Evolutionary conservation across 371 early-diverging fungal genomes (phyloP).

Genomic region (Mortierella sp.): DNA sequence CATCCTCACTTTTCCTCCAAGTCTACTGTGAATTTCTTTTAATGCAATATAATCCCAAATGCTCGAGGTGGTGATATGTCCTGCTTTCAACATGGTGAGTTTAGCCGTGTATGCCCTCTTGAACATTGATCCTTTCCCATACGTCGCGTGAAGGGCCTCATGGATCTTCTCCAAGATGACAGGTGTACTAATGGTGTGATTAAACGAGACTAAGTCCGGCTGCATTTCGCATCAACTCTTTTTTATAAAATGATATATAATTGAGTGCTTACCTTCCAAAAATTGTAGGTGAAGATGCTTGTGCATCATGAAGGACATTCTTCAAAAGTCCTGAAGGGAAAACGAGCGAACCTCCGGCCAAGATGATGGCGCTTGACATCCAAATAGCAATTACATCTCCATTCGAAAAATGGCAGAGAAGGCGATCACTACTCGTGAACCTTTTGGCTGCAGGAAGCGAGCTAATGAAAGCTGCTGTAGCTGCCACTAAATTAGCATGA

Average conservation of each 20-base stretch:
- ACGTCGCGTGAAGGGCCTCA: conserved; percentile 39
- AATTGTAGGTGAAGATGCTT: conserved; percentile 38
- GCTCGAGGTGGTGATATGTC: conserved; percentile 32
- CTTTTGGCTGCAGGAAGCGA: conserved; percentile 56
- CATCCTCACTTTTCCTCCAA: conserved; percentile 90
- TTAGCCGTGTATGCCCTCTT: conserved; percentile 60
- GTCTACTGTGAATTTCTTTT: conserved; percentile 76
- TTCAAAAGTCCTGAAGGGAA: conserved; percentile 54
- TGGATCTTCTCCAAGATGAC: conserved; percentile 49
- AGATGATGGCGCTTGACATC: conserved; percentile 40
- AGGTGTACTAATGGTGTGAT: conserved; percentile 30
- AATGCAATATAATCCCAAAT: conserved; percentile 87
- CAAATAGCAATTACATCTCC: conserved; percentile 49
- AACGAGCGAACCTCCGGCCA: conserved; percentile 41
- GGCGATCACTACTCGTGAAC: conserved; percentile 56
- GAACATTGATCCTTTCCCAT: conserved; percentile 33
- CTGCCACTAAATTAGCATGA: conserved; percentile 62
- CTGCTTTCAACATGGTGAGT: conserved; percentile 16
- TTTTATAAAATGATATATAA: not conserved
- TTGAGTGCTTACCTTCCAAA: conserved; percentile 42
- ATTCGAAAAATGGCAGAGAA: conserved; percentile 56
- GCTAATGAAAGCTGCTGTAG: conserved; percentile 54
- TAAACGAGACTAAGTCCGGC: not conserved
- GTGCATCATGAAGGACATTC: conserved; percentile 52
- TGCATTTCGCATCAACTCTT: not conserved